Evolutionary conservation across 768 basidiomycete species (phyloP), one percentile per base, ranked within the genome.

Genomic region (Amanita inopinata): DNA sequence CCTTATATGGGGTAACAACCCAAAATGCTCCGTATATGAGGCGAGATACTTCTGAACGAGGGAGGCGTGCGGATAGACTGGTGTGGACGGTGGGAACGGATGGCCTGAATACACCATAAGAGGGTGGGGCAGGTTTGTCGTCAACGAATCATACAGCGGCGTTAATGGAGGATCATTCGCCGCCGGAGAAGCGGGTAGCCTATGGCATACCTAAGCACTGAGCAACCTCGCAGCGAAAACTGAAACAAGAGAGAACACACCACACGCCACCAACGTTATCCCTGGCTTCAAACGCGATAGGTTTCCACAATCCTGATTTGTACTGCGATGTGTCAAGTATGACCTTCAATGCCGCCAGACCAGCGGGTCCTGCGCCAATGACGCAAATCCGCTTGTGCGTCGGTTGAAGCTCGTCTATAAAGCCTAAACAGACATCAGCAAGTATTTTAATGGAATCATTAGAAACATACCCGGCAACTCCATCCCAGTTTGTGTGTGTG

Each of bases 91-190:
- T 0, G 83, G 83, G 52, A 88, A 89, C 1, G 67, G 53, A 52
- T 74, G 78, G 34, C 69, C 70, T 1, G 69, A 62, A 50, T 67
- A 89, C 2, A 73, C 72, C 88, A 91, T 90, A 37, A 80, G 46
- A 1, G 81, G 81, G 49, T 89, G 83, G 0, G 88, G 83, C 3
- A 91, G 55, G 51, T 90, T 90, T 1, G 87, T 81, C n/a, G 80
- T 82, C 9, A 91, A 63, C 0, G 81, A 80, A 52, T 89, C 81
- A 52, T 91, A 91, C 6, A 87, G 53, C 1, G 88, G 76, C 1
- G 83, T 81, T 23, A 70, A 53, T 1, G 83, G 83, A 5, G 74
- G 74, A 24, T 74, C 59, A 14, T 62, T 65, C 8, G 58, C 56
- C 3, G 73, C 33, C 9, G 32, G 69, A 25, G 67, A 61, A 5